Conservation (phyloP, 169 alveolate genomes). For the Plasmodium malariae region DNA sequence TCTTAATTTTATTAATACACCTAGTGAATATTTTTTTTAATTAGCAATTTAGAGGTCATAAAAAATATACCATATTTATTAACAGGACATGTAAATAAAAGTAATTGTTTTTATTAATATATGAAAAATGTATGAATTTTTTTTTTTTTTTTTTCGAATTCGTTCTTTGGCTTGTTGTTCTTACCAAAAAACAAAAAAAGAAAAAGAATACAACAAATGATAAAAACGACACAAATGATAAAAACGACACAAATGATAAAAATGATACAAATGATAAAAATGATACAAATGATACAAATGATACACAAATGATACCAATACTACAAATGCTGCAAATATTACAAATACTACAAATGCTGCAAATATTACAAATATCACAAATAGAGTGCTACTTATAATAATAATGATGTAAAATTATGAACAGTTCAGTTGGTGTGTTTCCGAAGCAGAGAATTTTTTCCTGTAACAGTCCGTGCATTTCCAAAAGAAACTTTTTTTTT, state of each 20-base stretch:
- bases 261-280: no score
- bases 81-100: not conserved
- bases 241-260: no score
- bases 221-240: no score
- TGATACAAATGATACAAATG: no score
- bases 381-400: not conserved
- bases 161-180: no score
- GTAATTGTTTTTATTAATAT: not conserved
- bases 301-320: no score
- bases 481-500: no score
- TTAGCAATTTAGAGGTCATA: not conserved
- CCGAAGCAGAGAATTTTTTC: not conserved
- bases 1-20: not conserved
- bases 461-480: not conserved
- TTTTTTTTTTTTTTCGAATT: not conserved
- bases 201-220: no score
- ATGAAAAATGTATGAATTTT: not conserved
- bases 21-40: not conserved
- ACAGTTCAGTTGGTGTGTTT: not conserved
- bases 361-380: no score
- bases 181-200: no score
- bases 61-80: not conserved
- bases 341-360: no score
- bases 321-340: no score
- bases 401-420: slow-evolving; percentile 1